These are phyloP conservation scores for Apostasia shenzhenica DNA, from an alignment of 106 monocot genomes.

Conservation along the genomic window DNA sequence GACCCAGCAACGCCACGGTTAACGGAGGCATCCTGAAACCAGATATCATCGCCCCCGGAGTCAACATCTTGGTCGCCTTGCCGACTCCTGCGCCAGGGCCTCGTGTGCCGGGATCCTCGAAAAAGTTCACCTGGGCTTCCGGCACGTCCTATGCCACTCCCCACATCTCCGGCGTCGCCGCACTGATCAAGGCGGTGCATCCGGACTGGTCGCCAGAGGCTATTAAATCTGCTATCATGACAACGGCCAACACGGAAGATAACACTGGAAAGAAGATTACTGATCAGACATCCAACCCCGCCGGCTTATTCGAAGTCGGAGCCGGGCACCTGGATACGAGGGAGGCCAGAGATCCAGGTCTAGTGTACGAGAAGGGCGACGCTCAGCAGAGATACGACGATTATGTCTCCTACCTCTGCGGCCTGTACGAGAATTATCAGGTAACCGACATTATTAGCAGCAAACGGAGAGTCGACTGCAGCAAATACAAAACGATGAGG, in stretches of 20 bases:
- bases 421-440: not conserved
- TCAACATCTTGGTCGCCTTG: conserved; percentile 17
- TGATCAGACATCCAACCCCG: not conserved
- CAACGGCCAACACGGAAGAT: not conserved
- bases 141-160: conserved; percentile 52
- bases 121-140: not conserved
- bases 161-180: conserved; percentile 35
- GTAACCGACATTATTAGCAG: not conserved
- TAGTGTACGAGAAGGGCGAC: conserved; percentile 6
- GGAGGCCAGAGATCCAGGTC: conserved; percentile 8
- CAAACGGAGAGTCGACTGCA: not conserved
- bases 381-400: not conserved
- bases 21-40: conserved; percentile 35
- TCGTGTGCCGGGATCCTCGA: not conserved
- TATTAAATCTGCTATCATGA: conserved; percentile 12
- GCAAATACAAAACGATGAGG: not conserved
- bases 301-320: not conserved
- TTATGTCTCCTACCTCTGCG: conserved; percentile 5
- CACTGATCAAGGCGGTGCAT: conserved; percentile 1
- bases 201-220: conserved; percentile 1
- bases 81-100: conserved; percentile 25
- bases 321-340: conserved; percentile 2
- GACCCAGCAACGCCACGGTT: conserved; percentile 6
- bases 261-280: not conserved
- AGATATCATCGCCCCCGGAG: conserved; percentile 34